Conservation (phyloP, 2,329 filamentous ascomycete genomes). For the Karstenula rhodostoma region DNA sequence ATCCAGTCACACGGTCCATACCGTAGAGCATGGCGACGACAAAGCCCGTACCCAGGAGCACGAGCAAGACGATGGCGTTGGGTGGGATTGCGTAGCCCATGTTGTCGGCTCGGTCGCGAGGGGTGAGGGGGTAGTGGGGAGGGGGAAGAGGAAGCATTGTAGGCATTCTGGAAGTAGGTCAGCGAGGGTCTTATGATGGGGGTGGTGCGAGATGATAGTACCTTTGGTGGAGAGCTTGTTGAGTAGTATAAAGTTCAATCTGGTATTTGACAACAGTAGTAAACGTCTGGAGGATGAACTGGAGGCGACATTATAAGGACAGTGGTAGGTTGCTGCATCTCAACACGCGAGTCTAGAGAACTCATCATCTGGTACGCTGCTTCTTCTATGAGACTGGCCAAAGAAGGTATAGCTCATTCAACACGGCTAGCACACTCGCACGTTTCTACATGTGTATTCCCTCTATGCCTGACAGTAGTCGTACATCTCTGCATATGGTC, state of each 20-base stretch:
- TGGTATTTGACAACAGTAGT: too few relatives aligned
- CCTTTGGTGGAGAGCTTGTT: not conserved
- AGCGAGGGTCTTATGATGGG: not conserved
- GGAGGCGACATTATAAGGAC: too few relatives aligned
- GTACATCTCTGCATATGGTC: not conserved
- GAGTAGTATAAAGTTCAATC: too few relatives aligned
- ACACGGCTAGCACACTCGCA: not conserved
- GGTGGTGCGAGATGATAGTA: not conserved
- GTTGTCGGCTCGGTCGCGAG: not conserved
- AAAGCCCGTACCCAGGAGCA: not conserved
- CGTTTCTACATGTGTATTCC: not conserved
- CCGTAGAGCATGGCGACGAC: not conserved
- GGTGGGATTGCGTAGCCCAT: slow-evolving; percentile 1
- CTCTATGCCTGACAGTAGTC: not conserved
- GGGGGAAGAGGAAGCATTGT: not conserved
- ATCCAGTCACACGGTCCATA: not conserved
- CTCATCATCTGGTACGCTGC: not conserved
- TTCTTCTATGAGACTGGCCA: not conserved
- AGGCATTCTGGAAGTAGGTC: not conserved
- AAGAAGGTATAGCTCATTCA: not conserved
- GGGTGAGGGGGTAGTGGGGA: not conserved
- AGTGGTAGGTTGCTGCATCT: not conserved
- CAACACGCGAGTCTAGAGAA: not conserved
- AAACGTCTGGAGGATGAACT: too few relatives aligned
- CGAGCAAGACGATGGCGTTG: not conserved